These are phyloP conservation scores for Suillus lakei DNA, from an alignment of 768 basidiomycete genomes.

Conservation along the genomic window DNA sequence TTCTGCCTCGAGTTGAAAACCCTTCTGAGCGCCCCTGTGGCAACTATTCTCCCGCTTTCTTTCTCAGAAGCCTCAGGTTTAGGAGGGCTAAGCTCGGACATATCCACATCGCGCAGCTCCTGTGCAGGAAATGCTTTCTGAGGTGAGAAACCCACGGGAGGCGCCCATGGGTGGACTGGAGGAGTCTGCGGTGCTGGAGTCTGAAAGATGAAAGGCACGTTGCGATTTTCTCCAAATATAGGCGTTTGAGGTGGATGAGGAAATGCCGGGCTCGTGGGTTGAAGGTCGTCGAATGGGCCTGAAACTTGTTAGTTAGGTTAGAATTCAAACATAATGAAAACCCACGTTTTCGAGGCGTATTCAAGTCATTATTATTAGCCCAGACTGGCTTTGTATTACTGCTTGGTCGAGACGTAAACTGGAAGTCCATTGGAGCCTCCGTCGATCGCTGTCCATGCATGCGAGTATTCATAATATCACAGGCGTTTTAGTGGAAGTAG, in stretches of 20 bases:
- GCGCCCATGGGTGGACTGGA: slow-evolving; percentile 64
- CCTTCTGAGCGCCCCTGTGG: slow-evolving; percentile 67
- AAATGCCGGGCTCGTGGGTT: slow-evolving; percentile 38
- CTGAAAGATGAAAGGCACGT: slow-evolving; percentile 77
- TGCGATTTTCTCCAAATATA: slow-evolving; percentile 66
- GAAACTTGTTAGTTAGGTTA: slow-evolving; percentile 32
- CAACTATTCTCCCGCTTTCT: slow-evolving; percentile 54
- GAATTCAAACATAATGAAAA: slow-evolving; percentile 21
- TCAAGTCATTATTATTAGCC: slow-evolving; percentile 53
- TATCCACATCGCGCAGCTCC: slow-evolving; percentile 73
- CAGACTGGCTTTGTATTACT: slow-evolving; percentile 59
- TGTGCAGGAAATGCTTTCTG: slow-evolving; percentile 59
- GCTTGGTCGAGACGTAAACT: slow-evolving; percentile 74
- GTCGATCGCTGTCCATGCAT: slow-evolving; percentile 54
- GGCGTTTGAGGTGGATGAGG: slow-evolving; percentile 46
- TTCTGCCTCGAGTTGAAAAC: slow-evolving; percentile 67
- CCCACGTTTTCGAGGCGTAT: slow-evolving; percentile 73
- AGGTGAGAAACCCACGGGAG: slow-evolving; percentile 63
- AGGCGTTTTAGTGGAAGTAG: background rate
- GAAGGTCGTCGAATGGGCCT: slow-evolving; percentile 52
- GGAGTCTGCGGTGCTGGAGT: slow-evolving; percentile 49
- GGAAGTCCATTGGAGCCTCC: slow-evolving; percentile 90
- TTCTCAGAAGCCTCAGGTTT: slow-evolving; percentile 47
- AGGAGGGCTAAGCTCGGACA: slow-evolving; percentile 72
- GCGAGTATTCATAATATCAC: slow-evolving; percentile 29